Percentiles rank a stretch among this genome's conserved stretches.
phyloP scores from a whole-genome alignment of 2,329 filamentous ascomycete species.

The Chaetothyriales sp. region DNA sequence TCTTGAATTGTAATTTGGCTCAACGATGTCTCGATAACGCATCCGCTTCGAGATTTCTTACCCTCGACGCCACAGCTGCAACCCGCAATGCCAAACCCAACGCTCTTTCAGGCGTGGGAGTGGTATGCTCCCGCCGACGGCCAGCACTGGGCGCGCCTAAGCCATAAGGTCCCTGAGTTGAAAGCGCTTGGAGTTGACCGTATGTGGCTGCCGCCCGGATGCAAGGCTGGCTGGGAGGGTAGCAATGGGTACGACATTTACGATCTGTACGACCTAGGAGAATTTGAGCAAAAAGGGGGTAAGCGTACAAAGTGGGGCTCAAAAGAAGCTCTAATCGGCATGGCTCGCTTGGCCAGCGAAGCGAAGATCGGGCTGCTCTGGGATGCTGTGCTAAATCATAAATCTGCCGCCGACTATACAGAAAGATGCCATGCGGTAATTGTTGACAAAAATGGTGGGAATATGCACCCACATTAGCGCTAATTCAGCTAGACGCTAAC shows the following conservation, averaged over 20 bases:
- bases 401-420: slow-evolving; percentile 52
- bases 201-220: slow-evolving; percentile 58
- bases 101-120: slow-evolving; percentile 57
- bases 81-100: not conserved
- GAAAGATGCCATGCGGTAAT: slow-evolving; percentile 51
- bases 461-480: not conserved
- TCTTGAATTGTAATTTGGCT: too few species aligned
- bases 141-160: slow-evolving; percentile 48
- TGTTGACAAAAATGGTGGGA: slow-evolving; percentile 41
- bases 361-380: slow-evolving; percentile 48
- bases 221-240: slow-evolving; percentile 48
- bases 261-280: slow-evolving; percentile 56
- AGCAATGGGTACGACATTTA: slow-evolving; percentile 56
- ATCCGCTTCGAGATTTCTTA: too few species aligned
- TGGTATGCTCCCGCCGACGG: slow-evolving; percentile 52
- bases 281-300: slow-evolving; percentile 57
- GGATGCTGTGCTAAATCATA: slow-evolving; percentile 62
- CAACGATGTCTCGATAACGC: too few species aligned
- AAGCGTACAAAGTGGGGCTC: slow-evolving; percentile 55
- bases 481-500: not conserved
- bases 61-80: too few species aligned
- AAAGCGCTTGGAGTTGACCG: slow-evolving; percentile 48
- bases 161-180: slow-evolving; percentile 38
- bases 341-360: slow-evolving; percentile 39
- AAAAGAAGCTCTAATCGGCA: slow-evolving; percentile 44